A percentile compares a stretch with the other conserved stretches of the same genome.
phyloP scores from a whole-genome alignment of 176 grass and related monocot genomes.

The Otatea glauca region DNA sequence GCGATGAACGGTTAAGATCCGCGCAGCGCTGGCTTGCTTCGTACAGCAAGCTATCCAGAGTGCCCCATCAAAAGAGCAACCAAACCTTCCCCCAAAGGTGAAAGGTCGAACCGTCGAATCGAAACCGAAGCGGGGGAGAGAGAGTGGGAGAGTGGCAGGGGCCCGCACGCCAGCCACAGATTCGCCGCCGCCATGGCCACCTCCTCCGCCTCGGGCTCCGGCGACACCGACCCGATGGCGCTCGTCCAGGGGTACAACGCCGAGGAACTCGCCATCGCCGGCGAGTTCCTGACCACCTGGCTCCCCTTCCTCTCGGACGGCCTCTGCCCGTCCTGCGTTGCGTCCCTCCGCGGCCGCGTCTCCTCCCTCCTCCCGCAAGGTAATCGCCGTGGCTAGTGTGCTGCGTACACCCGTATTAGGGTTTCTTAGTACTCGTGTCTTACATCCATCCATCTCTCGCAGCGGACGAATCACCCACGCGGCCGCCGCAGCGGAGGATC shows the following conservation, averaged over 20 bases:
- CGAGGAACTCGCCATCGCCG: conserved; percentile 79
- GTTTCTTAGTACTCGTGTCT: conserved; percentile 1
- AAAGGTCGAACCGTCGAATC: neutral
- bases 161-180: conserved; percentile 39
- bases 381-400: conserved; percentile 4
- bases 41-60: conserved; percentile 11
- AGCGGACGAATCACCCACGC: conserved; percentile 39
- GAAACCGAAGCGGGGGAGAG: conserved; percentile 1
- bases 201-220: neutral
- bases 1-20: neutral
- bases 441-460: conserved; percentile 26
- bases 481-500: neutral
- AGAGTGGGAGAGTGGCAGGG: neutral
- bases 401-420: conserved; percentile 20
- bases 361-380: conserved; percentile 67
- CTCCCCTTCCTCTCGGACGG: conserved; percentile 79
- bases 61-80: conserved; percentile 5
- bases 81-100: neutral
- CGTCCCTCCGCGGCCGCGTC: conserved; percentile 63
- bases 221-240: conserved; percentile 57
- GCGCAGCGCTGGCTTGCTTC: neutral
- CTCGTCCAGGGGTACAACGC: conserved; percentile 64
- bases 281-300: conserved; percentile 89
- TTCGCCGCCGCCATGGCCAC: conserved; percentile 21
- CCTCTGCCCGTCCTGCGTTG: conserved; percentile 70